Evolutionary conservation across 352 stramenopile genomes (phyloP), one percentile per base, ranked within the genome.

Genomic region (Phytopythium helicoides): DNA sequence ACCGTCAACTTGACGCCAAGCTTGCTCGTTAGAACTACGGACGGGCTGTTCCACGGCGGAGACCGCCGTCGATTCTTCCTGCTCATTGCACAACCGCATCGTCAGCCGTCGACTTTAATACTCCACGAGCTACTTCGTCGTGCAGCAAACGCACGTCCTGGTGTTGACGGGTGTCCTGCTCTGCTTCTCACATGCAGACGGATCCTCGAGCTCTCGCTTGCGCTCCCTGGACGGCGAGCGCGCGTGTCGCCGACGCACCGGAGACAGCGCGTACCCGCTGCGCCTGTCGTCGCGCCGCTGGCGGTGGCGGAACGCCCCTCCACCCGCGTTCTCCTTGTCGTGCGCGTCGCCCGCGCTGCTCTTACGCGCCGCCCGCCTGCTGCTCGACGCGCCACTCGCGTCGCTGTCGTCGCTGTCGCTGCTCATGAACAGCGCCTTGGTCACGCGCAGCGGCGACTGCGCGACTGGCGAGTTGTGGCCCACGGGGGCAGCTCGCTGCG

Each of bases 41-140:
- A 70, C 21, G 73, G 73, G 56, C 68, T 83, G 21, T 58, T 50
- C 62, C 72, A 70, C 15, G n/a, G n/a, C n/a, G n/a, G n/a, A n/a
- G n/a, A n/a, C n/a, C n/a, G n/a, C n/a, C n/a, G n/a, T n/a, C n/a
- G n/a, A n/a, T n/a, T n/a, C n/a, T n/a, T n/a, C n/a, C n/a, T n/a
- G n/a, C n/a, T n/a, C n/a, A n/a, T n/a, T n/a, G n/a, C 15, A 15
- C 26, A 49, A 35, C 0, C 10, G 26, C 59, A 36, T 15, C 10
- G 1, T 45, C 4, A 40, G 16, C 25, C 35, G 18, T 28, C 35
- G 53, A 14, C n/a, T n/a, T n/a, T n/a, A n/a, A n/a, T n/a, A n/a
- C n/a, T n/a, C n/a, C n/a, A n/a, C n/a, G n/a, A n/a, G n/a, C n/a
- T n/a, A n/a, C n/a, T n/a, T n/a, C n/a, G n/a, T n/a, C n/a, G n/a